Evolutionary conservation across 2,329 filamentous ascomycete genomes (phyloP).

Genomic region (Xylariaceae sp.): DNA sequence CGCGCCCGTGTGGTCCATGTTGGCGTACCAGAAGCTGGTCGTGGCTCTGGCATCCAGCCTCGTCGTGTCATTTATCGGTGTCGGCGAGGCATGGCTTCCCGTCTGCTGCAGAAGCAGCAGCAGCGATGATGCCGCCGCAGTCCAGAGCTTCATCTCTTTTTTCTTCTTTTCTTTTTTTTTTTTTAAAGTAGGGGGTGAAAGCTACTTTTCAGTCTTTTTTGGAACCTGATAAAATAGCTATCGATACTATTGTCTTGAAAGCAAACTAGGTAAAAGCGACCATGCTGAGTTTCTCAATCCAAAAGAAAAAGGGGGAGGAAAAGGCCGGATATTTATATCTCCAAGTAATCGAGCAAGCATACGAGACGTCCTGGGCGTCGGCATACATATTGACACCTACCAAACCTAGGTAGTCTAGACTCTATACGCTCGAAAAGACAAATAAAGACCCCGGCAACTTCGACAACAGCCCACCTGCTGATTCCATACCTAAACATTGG

Average conservation of each 20-base stretch:
- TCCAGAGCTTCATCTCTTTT: constrained; percentile 10
- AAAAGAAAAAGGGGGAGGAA: too few relatives aligned
- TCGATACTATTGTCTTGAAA: too few relatives aligned
- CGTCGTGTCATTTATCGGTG: constrained; percentile 6
- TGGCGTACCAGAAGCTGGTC: constrained; percentile 39
- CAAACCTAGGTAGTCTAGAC: not conserved
- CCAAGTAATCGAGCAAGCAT: too few relatives aligned
- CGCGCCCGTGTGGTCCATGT: constrained; percentile 35
- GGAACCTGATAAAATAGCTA: too few relatives aligned
- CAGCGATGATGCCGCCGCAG: constrained; percentile 10
- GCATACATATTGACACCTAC: not conserved
- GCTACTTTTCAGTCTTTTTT: not conserved
- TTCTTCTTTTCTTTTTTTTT: not conserved
- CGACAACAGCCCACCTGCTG: constrained; percentile 1
- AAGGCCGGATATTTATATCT: too few relatives aligned
- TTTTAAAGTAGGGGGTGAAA: not conserved
- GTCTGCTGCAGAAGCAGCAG: constrained; percentile 13
- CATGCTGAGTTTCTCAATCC: too few relatives aligned
- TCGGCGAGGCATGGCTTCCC: constrained; percentile 13
- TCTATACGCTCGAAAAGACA: constrained; percentile 1
- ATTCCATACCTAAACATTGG: too few relatives aligned
- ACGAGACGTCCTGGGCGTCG: too few relatives aligned
- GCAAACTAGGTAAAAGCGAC: too few relatives aligned
- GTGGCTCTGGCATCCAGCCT: constrained; percentile 13
- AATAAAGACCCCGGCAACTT: constrained; percentile 3